Evolutionary conservation across 139 green algal species (phyloP), one percentile per base, ranked within the genome.

Genomic region (Micractinium conductrix): DNA sequence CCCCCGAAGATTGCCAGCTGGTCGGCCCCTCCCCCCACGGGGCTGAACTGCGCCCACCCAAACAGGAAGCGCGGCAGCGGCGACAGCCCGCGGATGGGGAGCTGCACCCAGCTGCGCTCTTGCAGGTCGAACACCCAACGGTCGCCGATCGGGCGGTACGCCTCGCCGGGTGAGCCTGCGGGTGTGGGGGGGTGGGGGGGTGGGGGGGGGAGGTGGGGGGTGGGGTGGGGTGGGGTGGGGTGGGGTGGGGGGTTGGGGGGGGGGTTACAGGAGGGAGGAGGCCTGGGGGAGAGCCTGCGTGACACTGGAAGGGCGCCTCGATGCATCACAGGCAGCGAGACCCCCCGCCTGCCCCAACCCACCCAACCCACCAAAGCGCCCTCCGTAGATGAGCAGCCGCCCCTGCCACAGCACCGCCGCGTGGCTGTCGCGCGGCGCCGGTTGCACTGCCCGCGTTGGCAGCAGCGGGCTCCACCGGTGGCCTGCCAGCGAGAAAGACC

Each of bases 21-120:
- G 45, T 74, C 78, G 62, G 76, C 38, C 37, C 70, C 50, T n/a
- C 42, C 76, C 26, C 37, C 58, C 5, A 38, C 12, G 2, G 76
- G 76, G 0, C 58, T n/a, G 38, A 83, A 73, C 53, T 86, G 73
- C 12, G 48, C 37, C 0, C 19, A 81, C 3, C 50, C 42, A 60
- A 80, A 74, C 37, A 88, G 69, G 65, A 79, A 88, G 53, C 85
- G 65, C 1, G 85, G 85, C 65, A 88, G 50, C 28, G 85, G 85
- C 28, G 10, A n/a, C 26, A 80, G 21, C 14, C 85, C 85, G n/a
- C 48, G 38, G 38, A 80, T 48, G 42, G 71, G 63, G 63, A 82
- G 68, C 75, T 60, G 43, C 22, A 72, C 21, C 85, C 85, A 88
- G 3, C 30, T 21, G 37, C 48, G 48, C 24, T 48, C n/a, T 35